phyloP scores from a whole-genome alignment of 2,329 filamentous ascomycete species.

The Teratosphaeriaceae sp. region DNA sequence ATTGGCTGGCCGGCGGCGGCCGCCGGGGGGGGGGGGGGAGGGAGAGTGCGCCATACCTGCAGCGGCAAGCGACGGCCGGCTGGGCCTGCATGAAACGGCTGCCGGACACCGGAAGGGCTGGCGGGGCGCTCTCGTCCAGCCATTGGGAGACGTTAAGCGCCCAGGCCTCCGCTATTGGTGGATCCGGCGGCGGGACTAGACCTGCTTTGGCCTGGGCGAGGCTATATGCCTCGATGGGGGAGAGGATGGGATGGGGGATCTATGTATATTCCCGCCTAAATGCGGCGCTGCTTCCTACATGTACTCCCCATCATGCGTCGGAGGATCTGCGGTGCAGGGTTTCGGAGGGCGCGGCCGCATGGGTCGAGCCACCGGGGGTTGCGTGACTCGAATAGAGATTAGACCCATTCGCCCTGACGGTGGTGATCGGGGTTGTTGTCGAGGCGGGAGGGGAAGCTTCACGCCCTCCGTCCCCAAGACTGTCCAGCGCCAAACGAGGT shows the following conservation, averaged over 20 bases:
- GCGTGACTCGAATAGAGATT: neutral
- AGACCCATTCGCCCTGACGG: neutral
- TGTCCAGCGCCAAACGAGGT: too few relatives aligned
- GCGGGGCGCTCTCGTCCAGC: constrained; percentile 6
- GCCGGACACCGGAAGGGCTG: neutral
- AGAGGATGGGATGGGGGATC: neutral
- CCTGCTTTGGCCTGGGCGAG: neutral
- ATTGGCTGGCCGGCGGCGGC: neutral
- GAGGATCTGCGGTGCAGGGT: constrained; percentile 3
- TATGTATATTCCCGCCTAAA: constrained; percentile 7
- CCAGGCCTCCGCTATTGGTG: constrained; percentile 8
- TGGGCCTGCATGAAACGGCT: constrained; percentile 1
- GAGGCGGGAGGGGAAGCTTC: neutral
- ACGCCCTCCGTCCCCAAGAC: too few relatives aligned
- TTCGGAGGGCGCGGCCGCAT: constrained; percentile 1
- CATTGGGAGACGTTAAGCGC: constrained; percentile 9
- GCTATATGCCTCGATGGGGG: constrained; percentile 2
- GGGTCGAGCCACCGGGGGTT: neutral
- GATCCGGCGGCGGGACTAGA: neutral
- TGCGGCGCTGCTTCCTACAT: too few relatives aligned
- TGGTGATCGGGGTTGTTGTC: neutral
- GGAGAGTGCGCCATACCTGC: constrained; percentile 9
- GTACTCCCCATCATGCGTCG: constrained; percentile 4
- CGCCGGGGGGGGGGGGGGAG: too few relatives aligned
- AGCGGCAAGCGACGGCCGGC: constrained; percentile 7